phyloP scores from a whole-genome alignment of 1,139 yeast genomes.

The Zygoascus sp. region DNA sequence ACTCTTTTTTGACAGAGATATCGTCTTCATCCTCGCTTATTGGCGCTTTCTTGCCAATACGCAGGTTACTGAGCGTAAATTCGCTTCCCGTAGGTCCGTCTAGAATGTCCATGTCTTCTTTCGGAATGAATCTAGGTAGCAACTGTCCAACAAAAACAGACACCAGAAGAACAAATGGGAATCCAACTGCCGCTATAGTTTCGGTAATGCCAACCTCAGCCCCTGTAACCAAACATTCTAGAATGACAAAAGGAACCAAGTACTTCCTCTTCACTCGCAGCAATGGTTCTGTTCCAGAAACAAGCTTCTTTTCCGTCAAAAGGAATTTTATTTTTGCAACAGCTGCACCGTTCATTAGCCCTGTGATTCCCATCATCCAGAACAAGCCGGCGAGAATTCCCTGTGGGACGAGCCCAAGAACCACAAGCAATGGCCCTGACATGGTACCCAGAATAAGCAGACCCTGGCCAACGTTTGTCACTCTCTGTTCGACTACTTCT shows the following conservation, averaged over 20 bases:
- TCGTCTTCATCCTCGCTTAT: neutral
- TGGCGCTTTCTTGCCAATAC: neutral
- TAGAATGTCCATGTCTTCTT: conserved; percentile 53
- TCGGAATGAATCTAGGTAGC: conserved; percentile 62
- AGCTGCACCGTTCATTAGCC: conserved; percentile 64
- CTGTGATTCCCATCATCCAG: conserved; percentile 87
- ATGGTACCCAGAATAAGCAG: conserved; percentile 77
- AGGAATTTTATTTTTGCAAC: conserved; percentile 59
- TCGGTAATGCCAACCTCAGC: conserved; percentile 83
- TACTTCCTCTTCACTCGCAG: conserved; percentile 33
- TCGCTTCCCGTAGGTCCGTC: conserved; percentile 75
- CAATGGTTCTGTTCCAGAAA: conserved; percentile 35
- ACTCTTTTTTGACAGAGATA: neutral
- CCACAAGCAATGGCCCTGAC: conserved; percentile 79
- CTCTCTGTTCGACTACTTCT: conserved; percentile 78
- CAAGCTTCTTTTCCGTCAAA: conserved; percentile 49
- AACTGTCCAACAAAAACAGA: conserved; percentile 59
- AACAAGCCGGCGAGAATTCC: conserved; percentile 89
- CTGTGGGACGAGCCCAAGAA: conserved; percentile 85
- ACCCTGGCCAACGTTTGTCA: conserved; percentile 83
- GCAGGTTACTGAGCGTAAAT: conserved; percentile 42
- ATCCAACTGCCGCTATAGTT: conserved; percentile 90
- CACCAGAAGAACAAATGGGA: conserved; percentile 74
- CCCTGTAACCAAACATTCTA: conserved; percentile 64
- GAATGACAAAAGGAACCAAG: conserved; percentile 49